A percentile compares a stretch with the other conserved stretches of the same genome.
These are phyloP conservation scores for Pisolithus orientalis DNA, from an alignment of 768 basidiomycete genomes.

Conservation along the genomic window DNA sequence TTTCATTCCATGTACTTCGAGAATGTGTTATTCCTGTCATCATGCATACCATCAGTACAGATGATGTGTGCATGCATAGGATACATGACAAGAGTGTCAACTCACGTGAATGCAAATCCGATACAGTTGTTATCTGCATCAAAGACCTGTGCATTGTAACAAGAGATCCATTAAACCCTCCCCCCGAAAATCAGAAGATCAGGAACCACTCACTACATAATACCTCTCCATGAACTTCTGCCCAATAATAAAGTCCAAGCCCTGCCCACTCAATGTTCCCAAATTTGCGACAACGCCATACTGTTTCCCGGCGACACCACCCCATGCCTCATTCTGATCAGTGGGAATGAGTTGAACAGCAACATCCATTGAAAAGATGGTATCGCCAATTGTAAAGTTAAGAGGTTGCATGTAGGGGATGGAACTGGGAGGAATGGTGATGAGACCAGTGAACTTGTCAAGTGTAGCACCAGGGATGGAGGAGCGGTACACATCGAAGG, in stretches of 20 bases:
- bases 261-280: conserved; percentile 2
- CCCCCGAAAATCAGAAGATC: no score
- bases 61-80: no score
- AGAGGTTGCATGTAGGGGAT: conserved; percentile 11
- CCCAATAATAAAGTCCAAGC: conserved; percentile 12
- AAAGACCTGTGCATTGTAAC: neutral
- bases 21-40: no score
- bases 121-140: neutral
- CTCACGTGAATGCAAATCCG: conserved; percentile 1
- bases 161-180: no score
- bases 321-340: conserved; percentile 11
- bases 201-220: conserved; percentile 8
- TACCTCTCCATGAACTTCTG: conserved; percentile 14
- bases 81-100: neutral
- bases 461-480: conserved; percentile 11
- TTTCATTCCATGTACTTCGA: no score
- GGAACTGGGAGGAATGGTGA: conserved; percentile 12
- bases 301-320: conserved; percentile 5
- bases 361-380: conserved; percentile 12
- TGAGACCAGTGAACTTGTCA: conserved; percentile 4
- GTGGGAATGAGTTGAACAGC: conserved; percentile 15
- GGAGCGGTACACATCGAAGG: conserved; percentile 10
- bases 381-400: conserved; percentile 7
- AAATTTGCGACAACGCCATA: conserved; percentile 5
- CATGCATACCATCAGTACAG: no score